Conservation (phyloP, 163 green algal species). For the Trebouxia gelatinosa region DNA sequence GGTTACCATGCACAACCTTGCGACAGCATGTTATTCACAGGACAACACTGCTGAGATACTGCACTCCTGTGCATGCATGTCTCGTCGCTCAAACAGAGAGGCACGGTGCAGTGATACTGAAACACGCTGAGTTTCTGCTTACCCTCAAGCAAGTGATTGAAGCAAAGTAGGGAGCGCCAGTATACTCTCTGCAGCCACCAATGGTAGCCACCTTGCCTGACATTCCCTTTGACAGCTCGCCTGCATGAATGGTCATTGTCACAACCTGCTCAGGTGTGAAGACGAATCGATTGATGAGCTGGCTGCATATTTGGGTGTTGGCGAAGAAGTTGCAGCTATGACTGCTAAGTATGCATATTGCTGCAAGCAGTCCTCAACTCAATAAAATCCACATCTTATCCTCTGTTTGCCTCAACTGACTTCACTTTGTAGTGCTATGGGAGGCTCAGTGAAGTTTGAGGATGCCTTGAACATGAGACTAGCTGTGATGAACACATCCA, state of each 20-base stretch:
- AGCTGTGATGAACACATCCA: conserved; percentile 78
- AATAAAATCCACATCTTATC: too few relatives aligned
- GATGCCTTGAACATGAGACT: conserved; percentile 85
- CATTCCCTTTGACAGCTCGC: conserved; percentile 76
- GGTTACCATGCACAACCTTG: too few relatives aligned
- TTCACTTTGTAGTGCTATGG: conserved; percentile 92
- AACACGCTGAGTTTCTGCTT: too few relatives aligned
- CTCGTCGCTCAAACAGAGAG: too few relatives aligned
- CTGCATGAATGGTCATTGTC: too few relatives aligned
- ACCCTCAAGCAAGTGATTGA: conserved; percentile 77
- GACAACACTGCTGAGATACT: too few relatives aligned
- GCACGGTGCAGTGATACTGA: too few relatives aligned
- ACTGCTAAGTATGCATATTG: conserved; percentile 60
- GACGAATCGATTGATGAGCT: conserved; percentile 99
- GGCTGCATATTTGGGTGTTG: conserved; percentile 85
- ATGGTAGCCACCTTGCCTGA: conserved; percentile 90
- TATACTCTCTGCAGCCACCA: conserved; percentile 92
- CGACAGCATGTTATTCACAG: too few relatives aligned
- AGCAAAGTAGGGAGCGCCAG: conserved; percentile 93
- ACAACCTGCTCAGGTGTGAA: conserved; percentile 85
- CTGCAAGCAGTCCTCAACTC: too few relatives aligned
- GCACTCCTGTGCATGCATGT: too few relatives aligned
- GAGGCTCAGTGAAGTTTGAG: conserved; percentile 87
- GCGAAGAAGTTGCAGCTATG: conserved; percentile 80
- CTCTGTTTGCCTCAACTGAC: too few relatives aligned